Evolutionary conservation across 1,284 basidiomycete species (phyloP).

Genomic region (Marasmius tenuissimus): DNA sequence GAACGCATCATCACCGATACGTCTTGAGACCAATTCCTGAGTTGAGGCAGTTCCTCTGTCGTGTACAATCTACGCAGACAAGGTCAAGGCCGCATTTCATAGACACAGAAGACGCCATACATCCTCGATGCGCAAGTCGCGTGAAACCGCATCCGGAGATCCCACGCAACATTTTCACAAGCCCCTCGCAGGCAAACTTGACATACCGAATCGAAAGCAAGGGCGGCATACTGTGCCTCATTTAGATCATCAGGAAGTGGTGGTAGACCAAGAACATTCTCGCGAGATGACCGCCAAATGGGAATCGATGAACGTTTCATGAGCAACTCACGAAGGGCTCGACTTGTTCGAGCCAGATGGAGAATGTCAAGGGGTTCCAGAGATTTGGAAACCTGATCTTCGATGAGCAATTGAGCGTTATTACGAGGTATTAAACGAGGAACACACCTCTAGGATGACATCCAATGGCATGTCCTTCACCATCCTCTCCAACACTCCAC

Average conservation of each 20-base stretch:
- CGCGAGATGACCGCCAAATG: constrained; percentile 2
- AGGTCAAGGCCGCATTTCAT: too few relatives aligned
- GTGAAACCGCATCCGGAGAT: too few relatives aligned
- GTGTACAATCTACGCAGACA: too few relatives aligned
- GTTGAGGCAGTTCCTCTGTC: too few relatives aligned
- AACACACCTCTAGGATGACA: background rate
- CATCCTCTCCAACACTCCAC: background rate
- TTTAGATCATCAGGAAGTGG: background rate
- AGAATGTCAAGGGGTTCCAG: background rate
- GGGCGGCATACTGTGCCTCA: constrained; percentile 6
- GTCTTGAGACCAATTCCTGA: too few relatives aligned
- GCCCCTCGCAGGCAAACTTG: too few relatives aligned
- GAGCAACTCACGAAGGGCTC: constrained; percentile 2
- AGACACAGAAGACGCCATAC: too few relatives aligned
- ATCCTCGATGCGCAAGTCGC: too few relatives aligned
- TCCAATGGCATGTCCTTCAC: background rate
- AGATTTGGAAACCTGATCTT: background rate
- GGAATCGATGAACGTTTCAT: background rate
- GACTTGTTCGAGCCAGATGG: constrained; percentile 3
- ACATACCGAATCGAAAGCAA: background rate
- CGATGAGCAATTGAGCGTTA: too few relatives aligned
- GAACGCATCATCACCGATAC: too few relatives aligned
- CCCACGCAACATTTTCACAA: too few relatives aligned
- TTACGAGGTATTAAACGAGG: too few relatives aligned
- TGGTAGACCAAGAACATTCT: constrained; percentile 2